Evolutionary conservation across 257 asterid genomes (phyloP).

Genomic region (Verbena officinalis): DNA sequence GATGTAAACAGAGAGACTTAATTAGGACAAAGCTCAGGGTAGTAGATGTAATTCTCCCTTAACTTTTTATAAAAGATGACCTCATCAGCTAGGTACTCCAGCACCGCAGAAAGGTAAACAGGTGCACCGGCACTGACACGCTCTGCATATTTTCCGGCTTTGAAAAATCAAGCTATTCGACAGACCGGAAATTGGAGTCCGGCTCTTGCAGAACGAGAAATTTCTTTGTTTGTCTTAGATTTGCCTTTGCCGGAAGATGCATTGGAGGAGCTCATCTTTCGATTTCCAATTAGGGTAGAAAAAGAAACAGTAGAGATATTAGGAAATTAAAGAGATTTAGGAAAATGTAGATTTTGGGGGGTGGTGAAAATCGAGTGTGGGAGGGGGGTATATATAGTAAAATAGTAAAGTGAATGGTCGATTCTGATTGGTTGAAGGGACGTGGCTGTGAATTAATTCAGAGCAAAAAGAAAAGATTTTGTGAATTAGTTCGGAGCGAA

Average conservation of each 20-base stretch:
- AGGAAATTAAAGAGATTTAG: neutral
- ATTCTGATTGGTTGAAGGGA: conserved; percentile 42
- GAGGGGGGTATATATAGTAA: conserved; percentile 24
- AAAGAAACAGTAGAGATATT: conserved; percentile 32
- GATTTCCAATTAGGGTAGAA: neutral
- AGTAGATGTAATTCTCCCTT: too few species aligned
- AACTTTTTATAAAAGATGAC: conserved; percentile 21
- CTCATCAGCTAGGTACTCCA: conserved; percentile 69
- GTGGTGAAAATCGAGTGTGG: neutral
- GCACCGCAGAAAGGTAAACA: conserved; percentile 67
- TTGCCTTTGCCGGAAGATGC: conserved; percentile 48
- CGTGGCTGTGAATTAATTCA: conserved; percentile 17
- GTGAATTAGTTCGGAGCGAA: conserved; percentile 23
- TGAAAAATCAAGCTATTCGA: conserved; percentile 62
- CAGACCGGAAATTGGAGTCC: conserved; percentile 76
- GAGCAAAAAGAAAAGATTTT: conserved; percentile 20
- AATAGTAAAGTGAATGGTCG: neutral
- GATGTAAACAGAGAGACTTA: neutral
- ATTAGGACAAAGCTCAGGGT: neutral
- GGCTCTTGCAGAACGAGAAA: conserved; percentile 58
- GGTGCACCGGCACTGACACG: conserved; percentile 77
- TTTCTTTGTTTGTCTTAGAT: conserved; percentile 48
- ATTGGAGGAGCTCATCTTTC: conserved; percentile 44
- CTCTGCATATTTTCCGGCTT: conserved; percentile 62
- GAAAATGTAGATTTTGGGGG: too few species aligned